phyloP scores from a whole-genome alignment of 2,329 filamentous ascomycete species.

The Botrytis medusae region DNA sequence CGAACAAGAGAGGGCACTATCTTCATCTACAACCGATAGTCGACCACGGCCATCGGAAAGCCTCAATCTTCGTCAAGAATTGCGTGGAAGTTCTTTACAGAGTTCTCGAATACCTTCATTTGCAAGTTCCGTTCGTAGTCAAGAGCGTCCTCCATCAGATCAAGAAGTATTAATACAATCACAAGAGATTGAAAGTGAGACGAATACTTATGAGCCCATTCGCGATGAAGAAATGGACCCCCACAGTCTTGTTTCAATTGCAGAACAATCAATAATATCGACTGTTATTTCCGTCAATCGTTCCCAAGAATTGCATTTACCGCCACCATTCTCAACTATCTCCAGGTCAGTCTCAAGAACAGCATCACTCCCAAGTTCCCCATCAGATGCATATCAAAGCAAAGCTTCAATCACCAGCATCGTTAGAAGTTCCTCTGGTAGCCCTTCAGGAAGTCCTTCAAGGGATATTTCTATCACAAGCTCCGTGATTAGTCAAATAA shows the following conservation, averaged over 20 bases:
- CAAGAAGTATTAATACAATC: not conserved
- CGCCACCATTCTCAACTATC: conserved; percentile 38
- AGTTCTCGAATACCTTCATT: conserved; percentile 28
- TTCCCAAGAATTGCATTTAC: conserved; percentile 30
- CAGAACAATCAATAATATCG: conserved; percentile 1
- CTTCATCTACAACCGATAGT: conserved; percentile 29
- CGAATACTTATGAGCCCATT: not conserved
- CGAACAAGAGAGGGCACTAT: conserved; percentile 35
- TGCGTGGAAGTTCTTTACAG: conserved; percentile 34
- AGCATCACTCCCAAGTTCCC: conserved; percentile 28
- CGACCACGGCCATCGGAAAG: conserved; percentile 24
- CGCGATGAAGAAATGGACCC: not conserved
- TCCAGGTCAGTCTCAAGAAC: conserved; percentile 31
- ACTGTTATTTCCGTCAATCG: not conserved
- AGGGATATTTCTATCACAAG: conserved; percentile 7
- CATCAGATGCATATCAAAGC: conserved; percentile 11
- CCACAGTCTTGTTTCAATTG: not conserved
- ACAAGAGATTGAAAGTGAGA: not conserved
- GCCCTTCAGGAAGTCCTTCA: conserved; percentile 10
- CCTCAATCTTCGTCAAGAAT: conserved; percentile 34
- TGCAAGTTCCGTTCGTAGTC: conserved; percentile 5
- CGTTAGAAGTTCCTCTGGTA: conserved; percentile 21
- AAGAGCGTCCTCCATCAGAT: not conserved
- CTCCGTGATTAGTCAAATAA: conserved; percentile 8
- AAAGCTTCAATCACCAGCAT: conserved; percentile 21